Evolutionary conservation across 2,329 filamentous ascomycete species (phyloP), one percentile per base, ranked within the genome.

Genomic region (Calonectria leucothoes): DNA sequence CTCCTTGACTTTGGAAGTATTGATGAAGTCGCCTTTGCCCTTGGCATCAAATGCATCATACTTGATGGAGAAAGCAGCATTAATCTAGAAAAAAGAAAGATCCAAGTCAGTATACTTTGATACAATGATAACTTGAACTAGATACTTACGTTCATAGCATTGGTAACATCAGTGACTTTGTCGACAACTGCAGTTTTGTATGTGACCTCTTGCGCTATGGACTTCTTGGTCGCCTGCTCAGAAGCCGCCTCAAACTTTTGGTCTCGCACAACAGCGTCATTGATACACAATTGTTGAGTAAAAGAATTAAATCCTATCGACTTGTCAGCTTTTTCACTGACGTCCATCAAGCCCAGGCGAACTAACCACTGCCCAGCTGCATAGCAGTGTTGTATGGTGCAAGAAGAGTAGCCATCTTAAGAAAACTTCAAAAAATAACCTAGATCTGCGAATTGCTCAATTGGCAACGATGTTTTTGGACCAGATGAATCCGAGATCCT

Each of bases 1-100:
- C n/a, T 74, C 66, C 35, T 74, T 74, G 70, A 74, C 45, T 29
- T 74, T 74, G 20, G 59, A 63, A 1, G 61, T 70, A 39, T 74
- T 74, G 25, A 69, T 35, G 25, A 74, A 74, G 10, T 42, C 65
- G 2, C 33, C 48, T 29, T 63, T 69, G 8, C 72, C 72, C 10
- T 74, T 55, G 10, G 51, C 69, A 23, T 69, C 42, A 23, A 68
- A 59, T 1, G 33, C 25, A 37, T 69, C 72, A 25, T 69, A 74
- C 31, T 74, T 74, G 49, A 74, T 69, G 3, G 55, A 25, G 2
- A 74, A 74, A 1, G 72, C 69, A 14, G 55, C 72, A 8, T 71
- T 74, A 39, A 74, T 61, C 72, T 74, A 35, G 1, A 6, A 27
- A 5, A 6, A 45, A 4, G 1, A 12, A 45, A 4, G 1, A 12